Evolutionary conservation across 2,329 filamentous ascomycete species (phyloP).

Genomic region (Fusarium circinatum): DNA sequence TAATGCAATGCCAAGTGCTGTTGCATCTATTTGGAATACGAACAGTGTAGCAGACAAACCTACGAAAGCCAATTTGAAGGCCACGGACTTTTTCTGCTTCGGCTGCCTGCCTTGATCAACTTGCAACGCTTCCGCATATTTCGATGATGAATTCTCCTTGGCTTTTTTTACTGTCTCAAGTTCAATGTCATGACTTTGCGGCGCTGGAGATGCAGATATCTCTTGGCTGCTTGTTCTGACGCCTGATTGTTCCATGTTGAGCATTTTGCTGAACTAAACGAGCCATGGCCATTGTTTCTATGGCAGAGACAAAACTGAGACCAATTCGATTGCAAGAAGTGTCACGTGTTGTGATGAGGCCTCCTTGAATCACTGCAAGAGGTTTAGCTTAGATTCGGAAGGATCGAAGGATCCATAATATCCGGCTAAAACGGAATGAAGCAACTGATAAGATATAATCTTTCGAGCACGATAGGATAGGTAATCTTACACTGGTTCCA

Average conservation of each 20-base stretch:
- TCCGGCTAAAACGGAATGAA: neutral
- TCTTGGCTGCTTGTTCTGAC: accelerated
- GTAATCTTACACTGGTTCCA: neutral
- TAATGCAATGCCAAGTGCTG: conserved; percentile 16
- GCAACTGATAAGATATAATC: neutral
- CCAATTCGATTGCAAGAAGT: neutral
- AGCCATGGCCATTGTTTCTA: accelerated
- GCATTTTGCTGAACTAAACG: accelerated
- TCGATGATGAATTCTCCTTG: neutral
- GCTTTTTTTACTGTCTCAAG: neutral
- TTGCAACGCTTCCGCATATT: neutral
- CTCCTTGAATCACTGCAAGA: neutral
- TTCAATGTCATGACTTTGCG: neutral
- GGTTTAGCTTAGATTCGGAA: neutral
- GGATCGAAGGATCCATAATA: neutral
- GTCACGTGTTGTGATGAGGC: conserved; percentile 9
- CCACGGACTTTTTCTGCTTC: conserved; percentile 4
- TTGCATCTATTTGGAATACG: conserved; percentile 16
- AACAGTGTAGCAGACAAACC: conserved; percentile 8
- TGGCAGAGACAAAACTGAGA: no score
- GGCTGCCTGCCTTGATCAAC: neutral
- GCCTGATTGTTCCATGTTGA: neutral
- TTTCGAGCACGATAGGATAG: neutral
- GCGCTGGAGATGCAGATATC: neutral
- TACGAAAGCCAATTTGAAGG: conserved; percentile 9